Evolutionary conservation across 352 stramenopile genomes (phyloP).

Genomic region (Phytophthora lateralis): DNA sequence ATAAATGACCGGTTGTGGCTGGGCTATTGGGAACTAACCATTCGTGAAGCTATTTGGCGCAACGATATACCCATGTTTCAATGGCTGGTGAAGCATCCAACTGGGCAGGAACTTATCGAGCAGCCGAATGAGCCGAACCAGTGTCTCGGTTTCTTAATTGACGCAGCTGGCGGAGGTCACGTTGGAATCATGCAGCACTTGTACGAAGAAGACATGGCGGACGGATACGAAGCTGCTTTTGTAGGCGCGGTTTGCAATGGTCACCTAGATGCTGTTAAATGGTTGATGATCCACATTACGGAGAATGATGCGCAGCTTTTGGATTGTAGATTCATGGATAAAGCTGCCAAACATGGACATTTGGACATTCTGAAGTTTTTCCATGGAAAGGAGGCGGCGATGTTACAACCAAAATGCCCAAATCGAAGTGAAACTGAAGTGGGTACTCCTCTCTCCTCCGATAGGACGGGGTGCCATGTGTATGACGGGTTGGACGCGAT

Average conservation of each 20-base stretch:
- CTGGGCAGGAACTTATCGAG: neutral
- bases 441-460: neutral
- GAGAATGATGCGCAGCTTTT: neutral
- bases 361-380: neutral
- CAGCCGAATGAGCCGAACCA: neutral
- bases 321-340: neutral
- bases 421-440: neutral
- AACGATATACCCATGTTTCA: neutral
- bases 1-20: neutral
- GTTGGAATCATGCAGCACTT: neutral
- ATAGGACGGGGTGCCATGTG: too few relatives aligned
- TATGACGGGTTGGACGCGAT: neutral
- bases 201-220: neutral
- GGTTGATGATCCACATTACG: neutral
- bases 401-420: neutral
- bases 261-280: neutral
- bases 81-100: conserved; percentile 2
- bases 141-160: neutral
- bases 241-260: neutral
- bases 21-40: neutral
- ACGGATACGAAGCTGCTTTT: neutral
- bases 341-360: neutral
- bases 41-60: neutral
- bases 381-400: neutral
- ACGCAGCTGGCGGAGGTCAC: neutral